phyloP scores from a whole-genome alignment of 805 yeast genomes.

The Candida maris region DNA sequence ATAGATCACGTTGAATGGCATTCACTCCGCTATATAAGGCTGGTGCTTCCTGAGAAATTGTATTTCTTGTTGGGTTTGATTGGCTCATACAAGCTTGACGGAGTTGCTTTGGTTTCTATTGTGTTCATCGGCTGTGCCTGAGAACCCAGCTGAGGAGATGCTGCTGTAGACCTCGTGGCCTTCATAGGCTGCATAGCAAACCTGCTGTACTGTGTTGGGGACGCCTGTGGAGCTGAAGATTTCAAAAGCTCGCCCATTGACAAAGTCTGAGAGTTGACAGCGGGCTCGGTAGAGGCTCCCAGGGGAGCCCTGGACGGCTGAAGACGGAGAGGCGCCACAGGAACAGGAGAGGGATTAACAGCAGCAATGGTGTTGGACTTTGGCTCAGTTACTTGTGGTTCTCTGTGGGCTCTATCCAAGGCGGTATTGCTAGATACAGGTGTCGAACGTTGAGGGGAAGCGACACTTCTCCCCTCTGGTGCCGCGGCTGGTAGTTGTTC shows the following conservation, averaged over 20 bases:
- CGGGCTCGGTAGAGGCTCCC: too few species aligned
- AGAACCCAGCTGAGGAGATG: constrained; percentile 4
- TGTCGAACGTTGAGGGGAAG: too few species aligned
- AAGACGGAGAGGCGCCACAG: not conserved
- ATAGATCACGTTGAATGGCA: too few species aligned
- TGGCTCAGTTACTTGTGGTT: too few species aligned
- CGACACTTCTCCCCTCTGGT: too few species aligned
- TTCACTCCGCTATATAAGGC: not conserved
- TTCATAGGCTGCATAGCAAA: constrained; percentile 17
- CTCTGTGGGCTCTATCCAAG: too few species aligned
- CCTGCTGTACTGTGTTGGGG: not conserved
- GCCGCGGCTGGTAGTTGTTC: too few species aligned
- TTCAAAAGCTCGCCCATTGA: not conserved
- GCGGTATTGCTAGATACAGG: too few species aligned
- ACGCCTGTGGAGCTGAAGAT: not conserved
- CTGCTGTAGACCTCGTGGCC: constrained; percentile 4
- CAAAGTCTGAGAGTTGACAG: not conserved
- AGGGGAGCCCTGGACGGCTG: not conserved
- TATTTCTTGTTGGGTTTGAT: constrained; percentile 23
- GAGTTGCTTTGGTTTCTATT: too few species aligned
- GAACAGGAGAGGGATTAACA: too few species aligned
- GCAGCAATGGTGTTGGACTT: too few species aligned
- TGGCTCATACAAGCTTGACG: constrained; percentile 11
- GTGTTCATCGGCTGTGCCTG: too few species aligned
- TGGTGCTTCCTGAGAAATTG: not conserved